phyloP scores from a whole-genome alignment of 331 rosid species.

The Quercus tomentella region DNA sequence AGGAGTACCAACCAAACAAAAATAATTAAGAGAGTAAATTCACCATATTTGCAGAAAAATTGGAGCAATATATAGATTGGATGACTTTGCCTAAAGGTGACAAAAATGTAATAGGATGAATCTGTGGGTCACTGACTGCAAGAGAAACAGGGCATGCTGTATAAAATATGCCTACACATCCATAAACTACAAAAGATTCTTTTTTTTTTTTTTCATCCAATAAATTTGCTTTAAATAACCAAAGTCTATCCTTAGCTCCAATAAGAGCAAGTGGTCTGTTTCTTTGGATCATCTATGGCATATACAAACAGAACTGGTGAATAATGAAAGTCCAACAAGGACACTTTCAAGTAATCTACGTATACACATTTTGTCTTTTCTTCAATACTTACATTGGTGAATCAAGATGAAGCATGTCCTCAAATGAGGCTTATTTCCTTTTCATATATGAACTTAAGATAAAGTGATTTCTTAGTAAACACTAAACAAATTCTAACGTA shows the following conservation, averaged over 20 bases:
- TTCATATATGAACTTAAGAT: too few relatives aligned
- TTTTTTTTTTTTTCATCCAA: conserved; percentile 9
- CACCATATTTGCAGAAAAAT: background rate
- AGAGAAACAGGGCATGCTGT: background rate
- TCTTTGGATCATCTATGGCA: background rate
- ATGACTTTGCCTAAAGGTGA: background rate
- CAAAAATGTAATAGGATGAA: background rate
- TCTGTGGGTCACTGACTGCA: background rate
- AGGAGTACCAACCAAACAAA: too few relatives aligned
- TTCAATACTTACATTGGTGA: too few relatives aligned
- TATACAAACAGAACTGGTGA: background rate
- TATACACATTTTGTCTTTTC: too few relatives aligned
- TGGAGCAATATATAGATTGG: background rate
- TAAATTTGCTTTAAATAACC: conserved; percentile 31
- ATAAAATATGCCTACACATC: conserved; percentile 15
- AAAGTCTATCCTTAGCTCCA: conserved; percentile 36
- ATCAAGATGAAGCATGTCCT: too few relatives aligned
- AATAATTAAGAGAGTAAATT: too few relatives aligned
- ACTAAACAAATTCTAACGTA: too few relatives aligned
- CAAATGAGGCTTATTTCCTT: too few relatives aligned
- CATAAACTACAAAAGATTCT: conserved; percentile 40
- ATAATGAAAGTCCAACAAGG: too few relatives aligned
- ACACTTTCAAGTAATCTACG: too few relatives aligned
- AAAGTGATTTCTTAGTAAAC: too few relatives aligned
- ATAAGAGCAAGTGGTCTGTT: conserved; percentile 35